Conservation (phyloP, 306 rosid species). For the Quercus engelmannii region DNA sequence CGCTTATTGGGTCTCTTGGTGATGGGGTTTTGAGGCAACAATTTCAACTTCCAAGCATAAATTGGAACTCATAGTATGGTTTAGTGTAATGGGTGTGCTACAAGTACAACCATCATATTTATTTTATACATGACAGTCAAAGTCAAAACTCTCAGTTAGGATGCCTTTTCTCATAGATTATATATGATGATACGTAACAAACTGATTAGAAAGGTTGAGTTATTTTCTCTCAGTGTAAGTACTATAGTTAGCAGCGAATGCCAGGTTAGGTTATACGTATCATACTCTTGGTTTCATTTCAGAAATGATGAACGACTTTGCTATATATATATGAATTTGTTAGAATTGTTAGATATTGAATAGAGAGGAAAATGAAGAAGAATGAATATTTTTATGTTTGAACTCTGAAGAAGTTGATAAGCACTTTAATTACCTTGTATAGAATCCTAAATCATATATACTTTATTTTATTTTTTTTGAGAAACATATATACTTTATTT, state of each 20-base stretch:
- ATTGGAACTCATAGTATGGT: constrained; percentile 51
- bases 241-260: constrained; percentile 1
- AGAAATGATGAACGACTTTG: neutral
- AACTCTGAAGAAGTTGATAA: neutral
- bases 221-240: neutral
- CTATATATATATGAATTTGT: neutral
- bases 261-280: neutral
- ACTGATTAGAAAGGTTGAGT: neutral
- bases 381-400: neutral
- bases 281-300: constrained; percentile 4
- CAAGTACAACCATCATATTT: neutral
- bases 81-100: neutral
- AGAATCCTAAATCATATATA: neutral
- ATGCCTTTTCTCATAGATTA: neutral
- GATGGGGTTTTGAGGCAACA: constrained; percentile 57
- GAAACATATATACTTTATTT: too few relatives aligned
- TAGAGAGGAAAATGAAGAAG: neutral
- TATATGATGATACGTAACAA: neutral
- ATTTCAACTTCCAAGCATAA: constrained; percentile 61
- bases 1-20: constrained; percentile 42
- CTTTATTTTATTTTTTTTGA: too few relatives aligned
- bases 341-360: neutral
- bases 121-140: neutral
- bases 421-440: neutral
- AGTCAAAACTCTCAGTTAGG: neutral